These are phyloP conservation scores for Fusarium fujikuroi DNA, from an alignment of 2,329 filamentous ascomycete species.

Conservation along the genomic window DNA sequence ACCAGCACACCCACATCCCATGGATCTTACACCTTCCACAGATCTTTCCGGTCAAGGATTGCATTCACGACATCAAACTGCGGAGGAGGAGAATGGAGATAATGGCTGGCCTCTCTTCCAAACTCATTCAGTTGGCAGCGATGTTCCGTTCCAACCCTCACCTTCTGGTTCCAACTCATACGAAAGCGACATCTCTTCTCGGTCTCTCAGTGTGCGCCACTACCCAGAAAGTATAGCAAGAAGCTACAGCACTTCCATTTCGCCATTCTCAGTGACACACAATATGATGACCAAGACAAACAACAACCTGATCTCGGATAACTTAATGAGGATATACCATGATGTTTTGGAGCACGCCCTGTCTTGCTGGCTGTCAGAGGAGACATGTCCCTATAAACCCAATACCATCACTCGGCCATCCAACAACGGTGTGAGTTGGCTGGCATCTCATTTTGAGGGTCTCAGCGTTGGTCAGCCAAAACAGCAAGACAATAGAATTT, in stretches of 20 bases:
- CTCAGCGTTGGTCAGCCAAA: constrained; percentile 44
- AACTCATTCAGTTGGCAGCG: constrained; percentile 38
- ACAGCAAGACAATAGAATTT: constrained; percentile 57
- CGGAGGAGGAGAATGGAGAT: constrained; percentile 43
- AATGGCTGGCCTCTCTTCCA: constrained; percentile 43
- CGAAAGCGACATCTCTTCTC: constrained; percentile 42
- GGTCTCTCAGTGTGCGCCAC: constrained; percentile 41
- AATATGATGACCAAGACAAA: constrained; percentile 43
- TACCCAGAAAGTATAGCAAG: constrained; percentile 42
- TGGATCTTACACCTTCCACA: constrained; percentile 37
- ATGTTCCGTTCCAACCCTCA: constrained; percentile 42
- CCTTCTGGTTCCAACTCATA: constrained; percentile 44
- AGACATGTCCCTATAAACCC: constrained; percentile 60
- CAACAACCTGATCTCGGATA: constrained; percentile 44
- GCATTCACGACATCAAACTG: constrained; percentile 30
- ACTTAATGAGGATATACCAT: constrained; percentile 58
- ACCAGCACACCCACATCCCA: constrained; percentile 30
- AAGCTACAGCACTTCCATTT: constrained; percentile 43
- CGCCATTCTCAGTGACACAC: constrained; percentile 43
- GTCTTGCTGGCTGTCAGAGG: constrained; percentile 64
- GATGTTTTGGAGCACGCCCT: constrained; percentile 64
- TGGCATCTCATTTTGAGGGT: constrained; percentile 43
- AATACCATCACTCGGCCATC: constrained; percentile 30
- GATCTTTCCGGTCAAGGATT: constrained; percentile 35
- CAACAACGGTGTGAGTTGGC: constrained; percentile 45